These are phyloP conservation scores for Talaromyces atroroseus DNA, from an alignment of 2,329 filamentous ascomycete genomes.

Conservation along the genomic window DNA sequence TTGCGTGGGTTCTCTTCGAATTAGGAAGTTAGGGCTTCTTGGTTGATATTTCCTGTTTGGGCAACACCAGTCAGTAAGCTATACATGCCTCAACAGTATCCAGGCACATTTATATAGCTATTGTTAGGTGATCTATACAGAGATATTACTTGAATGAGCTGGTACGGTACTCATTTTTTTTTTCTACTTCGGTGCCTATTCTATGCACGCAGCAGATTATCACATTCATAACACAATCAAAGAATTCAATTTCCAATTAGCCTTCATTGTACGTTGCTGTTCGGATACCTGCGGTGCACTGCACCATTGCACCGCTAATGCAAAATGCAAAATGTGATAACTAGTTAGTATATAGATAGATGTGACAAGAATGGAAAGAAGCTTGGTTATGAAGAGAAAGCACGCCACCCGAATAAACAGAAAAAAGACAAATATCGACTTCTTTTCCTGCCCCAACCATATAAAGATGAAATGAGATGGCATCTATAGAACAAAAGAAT, in stretches of 20 bases:
- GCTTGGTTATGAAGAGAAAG: neutral
- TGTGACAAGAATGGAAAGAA: neutral
- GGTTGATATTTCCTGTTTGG: too few species aligned
- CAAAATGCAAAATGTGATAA: slow-evolving; percentile 1
- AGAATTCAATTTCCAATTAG: neutral
- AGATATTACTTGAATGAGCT: too few species aligned
- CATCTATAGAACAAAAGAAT: neutral
- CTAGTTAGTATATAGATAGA: neutral
- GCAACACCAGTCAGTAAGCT: too few species aligned
- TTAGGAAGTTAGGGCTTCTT: too few species aligned
- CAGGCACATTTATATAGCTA: too few species aligned
- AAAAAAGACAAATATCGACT: neutral
- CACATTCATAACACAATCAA: neutral
- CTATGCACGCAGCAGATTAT: too few species aligned
- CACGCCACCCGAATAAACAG: neutral
- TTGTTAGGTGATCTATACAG: too few species aligned
- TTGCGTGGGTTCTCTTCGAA: too few species aligned
- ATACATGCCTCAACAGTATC: too few species aligned
- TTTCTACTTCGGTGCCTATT: too few species aligned
- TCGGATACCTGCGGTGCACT: neutral
- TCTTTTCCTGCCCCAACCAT: neutral
- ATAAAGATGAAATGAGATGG: neutral
- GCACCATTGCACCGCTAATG: slow-evolving; percentile 2
- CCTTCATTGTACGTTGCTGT: neutral
- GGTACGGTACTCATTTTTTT: too few species aligned